Conservation (phyloP, 2,329 filamentous ascomycete genomes). For the Aspergillus caelatus region DNA sequence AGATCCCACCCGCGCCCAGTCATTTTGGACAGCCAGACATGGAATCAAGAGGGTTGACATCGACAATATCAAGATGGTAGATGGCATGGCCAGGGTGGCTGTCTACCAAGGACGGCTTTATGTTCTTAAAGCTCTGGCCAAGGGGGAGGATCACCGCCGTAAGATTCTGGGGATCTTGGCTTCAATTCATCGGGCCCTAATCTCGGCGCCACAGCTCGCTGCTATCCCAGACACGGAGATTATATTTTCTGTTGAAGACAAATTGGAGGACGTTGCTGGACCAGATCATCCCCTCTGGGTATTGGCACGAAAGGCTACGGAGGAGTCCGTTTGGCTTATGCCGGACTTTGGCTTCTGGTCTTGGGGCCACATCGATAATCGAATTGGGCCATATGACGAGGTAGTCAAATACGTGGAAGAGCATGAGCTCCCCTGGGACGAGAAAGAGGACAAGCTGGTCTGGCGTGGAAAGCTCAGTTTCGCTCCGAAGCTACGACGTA, state of each 20-base stretch:
- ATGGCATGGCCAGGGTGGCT: conserved; percentile 30
- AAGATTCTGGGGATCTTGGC: conserved; percentile 42
- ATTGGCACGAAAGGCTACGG: conserved; percentile 35
- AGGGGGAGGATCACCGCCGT: conserved; percentile 28
- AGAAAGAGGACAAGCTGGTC: conserved; percentile 43
- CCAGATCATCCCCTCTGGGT: conserved; percentile 40
- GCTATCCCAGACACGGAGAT: conserved; percentile 48
- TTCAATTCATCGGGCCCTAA: conserved; percentile 48
- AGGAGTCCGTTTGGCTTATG: conserved; percentile 49
- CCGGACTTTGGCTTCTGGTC: conserved; percentile 54
- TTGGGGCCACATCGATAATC: conserved; percentile 37
- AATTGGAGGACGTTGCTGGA: conserved; percentile 40
- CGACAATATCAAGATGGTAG: conserved; percentile 22
- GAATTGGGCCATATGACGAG: conserved; percentile 26
- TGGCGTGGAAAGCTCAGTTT: conserved; percentile 49
- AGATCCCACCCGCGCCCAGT: conserved; percentile 26
- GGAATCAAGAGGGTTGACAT: conserved; percentile 22
- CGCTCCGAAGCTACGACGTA: conserved; percentile 35
- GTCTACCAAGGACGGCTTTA: conserved; percentile 31
- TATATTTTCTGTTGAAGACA: conserved; percentile 40
- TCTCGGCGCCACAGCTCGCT: conserved; percentile 29
- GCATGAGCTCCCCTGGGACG: conserved; percentile 20
- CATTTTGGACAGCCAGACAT: conserved; percentile 20
- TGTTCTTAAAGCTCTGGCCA: conserved; percentile 24
- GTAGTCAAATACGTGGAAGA: conserved; percentile 24